These are phyloP conservation scores for Globisporangium cystogenes DNA, from an alignment of 352 stramenopile genomes.

Conservation along the genomic window DNA sequence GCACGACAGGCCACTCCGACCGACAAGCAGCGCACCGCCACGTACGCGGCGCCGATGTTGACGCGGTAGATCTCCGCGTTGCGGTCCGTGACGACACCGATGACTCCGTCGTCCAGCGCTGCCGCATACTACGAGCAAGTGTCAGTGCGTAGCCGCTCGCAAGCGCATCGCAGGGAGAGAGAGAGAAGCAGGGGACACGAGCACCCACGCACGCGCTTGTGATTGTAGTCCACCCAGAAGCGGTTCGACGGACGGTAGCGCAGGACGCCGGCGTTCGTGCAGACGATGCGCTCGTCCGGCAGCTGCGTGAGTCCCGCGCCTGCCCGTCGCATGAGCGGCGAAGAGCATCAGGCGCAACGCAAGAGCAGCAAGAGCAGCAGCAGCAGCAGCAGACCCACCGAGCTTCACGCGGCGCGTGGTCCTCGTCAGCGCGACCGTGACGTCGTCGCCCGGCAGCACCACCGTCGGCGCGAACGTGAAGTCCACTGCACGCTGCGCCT, in stretches of 20 bases:
- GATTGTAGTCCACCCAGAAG: conserved; percentile 88
- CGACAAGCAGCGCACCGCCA: conserved; percentile 7
- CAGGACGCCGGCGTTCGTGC: conserved; percentile 80
- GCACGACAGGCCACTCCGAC: neutral
- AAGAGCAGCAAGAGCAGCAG: neutral
- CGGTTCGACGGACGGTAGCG: conserved; percentile 82
- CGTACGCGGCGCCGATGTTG: conserved; percentile 90
- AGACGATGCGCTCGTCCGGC: conserved; percentile 50
- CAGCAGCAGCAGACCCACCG: conserved; percentile 23
- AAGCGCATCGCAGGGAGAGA: too few species aligned
- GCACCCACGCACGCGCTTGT: conserved; percentile 59
- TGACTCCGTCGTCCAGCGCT: conserved; percentile 87
- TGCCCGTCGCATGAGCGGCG: too few species aligned
- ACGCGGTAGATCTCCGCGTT: conserved; percentile 94
- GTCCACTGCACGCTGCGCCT: conserved; percentile 71
- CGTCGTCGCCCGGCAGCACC: conserved; percentile 74
- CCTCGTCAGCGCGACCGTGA: conserved; percentile 72
- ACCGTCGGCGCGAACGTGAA: conserved; percentile 68
- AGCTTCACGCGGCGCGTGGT: conserved; percentile 64
- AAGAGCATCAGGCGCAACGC: neutral
- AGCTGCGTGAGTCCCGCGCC: conserved; percentile 61
- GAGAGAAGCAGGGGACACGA: too few species aligned
- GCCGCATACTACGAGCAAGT: conserved; percentile 47
- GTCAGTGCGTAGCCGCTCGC: neutral
- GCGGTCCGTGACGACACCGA: conserved; percentile 93